Percentiles rank a stretch among this genome's conserved stretches.
These are phyloP conservation scores for Emmonsiellopsis sp. DNA, from an alignment of 2,329 filamentous ascomycete genomes.

Conservation along the genomic window DNA sequence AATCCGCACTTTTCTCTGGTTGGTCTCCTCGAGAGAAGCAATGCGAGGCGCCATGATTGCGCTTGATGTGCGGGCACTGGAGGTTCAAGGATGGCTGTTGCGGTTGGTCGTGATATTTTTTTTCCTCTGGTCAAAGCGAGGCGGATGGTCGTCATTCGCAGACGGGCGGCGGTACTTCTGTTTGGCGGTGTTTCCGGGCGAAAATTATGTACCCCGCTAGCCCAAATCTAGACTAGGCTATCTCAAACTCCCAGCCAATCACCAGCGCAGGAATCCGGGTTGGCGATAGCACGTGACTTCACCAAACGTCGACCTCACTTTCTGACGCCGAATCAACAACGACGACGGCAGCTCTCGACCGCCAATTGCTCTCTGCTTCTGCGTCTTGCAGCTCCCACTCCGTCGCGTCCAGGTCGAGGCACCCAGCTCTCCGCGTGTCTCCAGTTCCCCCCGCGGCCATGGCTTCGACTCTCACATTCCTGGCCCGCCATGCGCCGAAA, in stretches of 20 bases:
- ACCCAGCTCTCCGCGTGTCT: slow-evolving; percentile 16
- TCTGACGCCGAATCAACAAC: slow-evolving; percentile 1
- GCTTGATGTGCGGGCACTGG: slow-evolving; percentile 14
- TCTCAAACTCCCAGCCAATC: neutral
- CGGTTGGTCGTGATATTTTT: neutral
- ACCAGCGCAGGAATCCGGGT: neutral
- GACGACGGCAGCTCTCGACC: neutral
- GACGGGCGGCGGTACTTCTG: neutral
- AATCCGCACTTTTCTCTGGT: slow-evolving; percentile 31
- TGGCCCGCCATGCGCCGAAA: slow-evolving; percentile 51
- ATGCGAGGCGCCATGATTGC: slow-evolving; percentile 33
- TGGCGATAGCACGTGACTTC: neutral
- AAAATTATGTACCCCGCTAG: neutral
- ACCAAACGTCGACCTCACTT: neutral
- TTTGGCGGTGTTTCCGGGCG: neutral
- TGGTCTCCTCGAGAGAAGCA: slow-evolving; percentile 33
- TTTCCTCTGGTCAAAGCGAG: neutral
- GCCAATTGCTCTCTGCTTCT: slow-evolving; percentile 3
- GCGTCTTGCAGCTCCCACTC: slow-evolving; percentile 10
- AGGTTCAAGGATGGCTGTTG: neutral
- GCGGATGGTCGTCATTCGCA: neutral
- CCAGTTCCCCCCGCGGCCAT: slow-evolving; percentile 30
- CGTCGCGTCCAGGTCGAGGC: slow-evolving; percentile 30
- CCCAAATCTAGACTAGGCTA: neutral
- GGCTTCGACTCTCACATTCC: slow-evolving; percentile 52